A percentile compares a stretch with the other conserved stretches of the same genome.
Conservation (phyloP, 192 early-diverging fungal species). For the Umbelopsis sp. region DNA sequence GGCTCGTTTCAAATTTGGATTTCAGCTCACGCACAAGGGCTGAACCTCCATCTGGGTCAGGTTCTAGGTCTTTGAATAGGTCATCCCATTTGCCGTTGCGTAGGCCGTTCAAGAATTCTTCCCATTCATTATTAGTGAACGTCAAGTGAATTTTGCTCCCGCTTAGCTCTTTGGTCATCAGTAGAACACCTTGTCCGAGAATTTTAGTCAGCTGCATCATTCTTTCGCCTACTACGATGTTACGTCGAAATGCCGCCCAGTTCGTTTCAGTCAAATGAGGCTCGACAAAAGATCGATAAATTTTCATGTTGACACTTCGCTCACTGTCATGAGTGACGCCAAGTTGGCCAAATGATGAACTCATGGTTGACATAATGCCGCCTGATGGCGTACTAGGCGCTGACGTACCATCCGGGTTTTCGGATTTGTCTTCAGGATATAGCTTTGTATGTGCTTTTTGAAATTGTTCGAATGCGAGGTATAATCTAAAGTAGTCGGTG, state of each 20-base stretch:
- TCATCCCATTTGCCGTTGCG: constrained; percentile 29
- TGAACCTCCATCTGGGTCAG: background rate
- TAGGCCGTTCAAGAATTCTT: constrained; percentile 40
- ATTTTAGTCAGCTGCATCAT: constrained; percentile 39
- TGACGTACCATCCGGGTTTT: constrained; percentile 6
- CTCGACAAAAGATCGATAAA: constrained; percentile 39
- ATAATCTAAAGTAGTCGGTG: constrained; percentile 40
- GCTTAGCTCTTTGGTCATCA: constrained; percentile 53
- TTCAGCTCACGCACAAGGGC: constrained; percentile 26
- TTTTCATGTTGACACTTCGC: constrained; percentile 40
- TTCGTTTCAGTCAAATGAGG: constrained; percentile 38
- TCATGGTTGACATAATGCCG: constrained; percentile 5
- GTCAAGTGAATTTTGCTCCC: constrained; percentile 47
- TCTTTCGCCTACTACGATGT: constrained; percentile 43
- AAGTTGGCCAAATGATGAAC: constrained; percentile 2
- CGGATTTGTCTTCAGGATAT: constrained; percentile 26
- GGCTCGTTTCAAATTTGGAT: constrained; percentile 23
- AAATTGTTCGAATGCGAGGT: constrained; percentile 44
- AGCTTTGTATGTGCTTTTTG: constrained; percentile 29
- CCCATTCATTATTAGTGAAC: constrained; percentile 47
- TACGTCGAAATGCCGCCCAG: constrained; percentile 44
- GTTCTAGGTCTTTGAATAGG: constrained; percentile 14
- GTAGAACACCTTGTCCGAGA: constrained; percentile 42
- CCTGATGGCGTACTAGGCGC: background rate
- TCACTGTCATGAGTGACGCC: constrained; percentile 27